Evolutionary conservation across 106 monocot genomes (phyloP), one percentile per base, ranked within the genome.

Genomic region (Dioscorea alata): DNA sequence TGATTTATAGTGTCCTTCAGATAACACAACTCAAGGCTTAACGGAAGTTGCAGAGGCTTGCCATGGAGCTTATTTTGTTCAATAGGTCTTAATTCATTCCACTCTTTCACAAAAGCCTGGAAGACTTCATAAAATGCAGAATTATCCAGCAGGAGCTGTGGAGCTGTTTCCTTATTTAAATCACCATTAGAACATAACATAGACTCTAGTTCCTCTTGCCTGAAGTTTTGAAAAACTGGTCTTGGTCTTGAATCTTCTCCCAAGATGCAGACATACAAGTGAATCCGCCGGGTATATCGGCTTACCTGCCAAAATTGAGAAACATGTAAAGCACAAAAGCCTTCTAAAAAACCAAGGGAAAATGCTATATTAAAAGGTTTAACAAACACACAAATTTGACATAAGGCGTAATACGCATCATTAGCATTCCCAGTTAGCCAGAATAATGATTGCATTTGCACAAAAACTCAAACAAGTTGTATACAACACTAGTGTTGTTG

Each of bases 11-110:
- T 72, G 66, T 92, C 97, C 66, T 85, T 87, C 61, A 99, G 69
- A 70, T 87, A 99, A 71, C 84, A 90, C 19, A 99, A 42, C 69
- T 99, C 97, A 59, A 89, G 69, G 66, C 67, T 78, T 25, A 99
- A 73, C 66, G 97, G 92, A 79, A 92, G 89, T 72, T 99, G 89
- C 60, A 99, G 68, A 59, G 97, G 92, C 65, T 92, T 99, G 61
- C 97, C 97, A 19, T 83, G 79, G 35, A 99, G 79, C 60, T 92
- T 92, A 18, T 83, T 87, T 58, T 64, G 82, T 50, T 99, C 89
- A 71, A 99, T 77, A 57, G 97, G 81, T 60, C 90, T 92, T 69
- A 99, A 77, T 75, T 61, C 67, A 78, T 69, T 81, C 97, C 97
- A 99, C 51, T 99, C 92, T 66, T 83, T 81, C 50, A 81, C 71